phyloP scores from a whole-genome alignment of 2,329 filamentous ascomycete species.

The Chlorencoelia australis region DNA sequence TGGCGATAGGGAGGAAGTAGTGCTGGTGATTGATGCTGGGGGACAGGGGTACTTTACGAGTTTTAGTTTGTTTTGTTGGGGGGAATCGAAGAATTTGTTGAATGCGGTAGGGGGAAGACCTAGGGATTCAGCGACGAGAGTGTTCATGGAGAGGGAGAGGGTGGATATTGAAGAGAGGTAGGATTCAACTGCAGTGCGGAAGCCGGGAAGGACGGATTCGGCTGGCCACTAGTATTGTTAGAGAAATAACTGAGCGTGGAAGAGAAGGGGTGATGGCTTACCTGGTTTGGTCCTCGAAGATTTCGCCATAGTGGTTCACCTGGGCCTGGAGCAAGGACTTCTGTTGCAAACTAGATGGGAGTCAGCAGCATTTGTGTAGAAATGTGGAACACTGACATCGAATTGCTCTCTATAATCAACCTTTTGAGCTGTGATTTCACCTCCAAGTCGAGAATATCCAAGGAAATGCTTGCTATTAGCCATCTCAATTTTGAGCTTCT shows the following conservation, averaged over 20 bases:
- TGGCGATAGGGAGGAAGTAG: conserved; percentile 46
- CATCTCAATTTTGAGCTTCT: conserved; percentile 72
- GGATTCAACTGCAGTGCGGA: conserved; percentile 57
- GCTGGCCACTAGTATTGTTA: too few relatives aligned
- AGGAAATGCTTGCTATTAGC: conserved; percentile 64
- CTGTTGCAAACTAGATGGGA: too few relatives aligned
- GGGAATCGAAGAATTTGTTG: conserved; percentile 62
- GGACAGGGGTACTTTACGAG: conserved; percentile 76
- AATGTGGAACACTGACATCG: conserved; percentile 73
- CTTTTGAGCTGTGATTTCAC: conserved; percentile 62
- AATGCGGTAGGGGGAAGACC: conserved; percentile 60
- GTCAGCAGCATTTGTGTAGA: conserved; percentile 48
- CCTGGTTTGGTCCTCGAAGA: too few relatives aligned
- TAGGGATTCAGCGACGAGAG: conserved; percentile 76
- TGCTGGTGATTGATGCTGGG: conserved; percentile 48
- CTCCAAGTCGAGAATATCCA: conserved; percentile 55
- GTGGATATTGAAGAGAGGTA: conserved; percentile 69
- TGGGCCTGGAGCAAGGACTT: too few relatives aligned
- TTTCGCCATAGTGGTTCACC: too few relatives aligned
- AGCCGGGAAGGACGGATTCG: conserved; percentile 49
- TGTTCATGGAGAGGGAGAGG: conserved; percentile 65
- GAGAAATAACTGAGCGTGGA: too few relatives aligned
- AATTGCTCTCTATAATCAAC: conserved; percentile 80
- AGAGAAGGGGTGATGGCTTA: conserved; percentile 66
- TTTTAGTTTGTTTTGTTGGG: conserved; percentile 76